These are phyloP conservation scores for Fusarium ambrosium DNA, from an alignment of 2,329 filamentous ascomycete genomes.

Conservation along the genomic window DNA sequence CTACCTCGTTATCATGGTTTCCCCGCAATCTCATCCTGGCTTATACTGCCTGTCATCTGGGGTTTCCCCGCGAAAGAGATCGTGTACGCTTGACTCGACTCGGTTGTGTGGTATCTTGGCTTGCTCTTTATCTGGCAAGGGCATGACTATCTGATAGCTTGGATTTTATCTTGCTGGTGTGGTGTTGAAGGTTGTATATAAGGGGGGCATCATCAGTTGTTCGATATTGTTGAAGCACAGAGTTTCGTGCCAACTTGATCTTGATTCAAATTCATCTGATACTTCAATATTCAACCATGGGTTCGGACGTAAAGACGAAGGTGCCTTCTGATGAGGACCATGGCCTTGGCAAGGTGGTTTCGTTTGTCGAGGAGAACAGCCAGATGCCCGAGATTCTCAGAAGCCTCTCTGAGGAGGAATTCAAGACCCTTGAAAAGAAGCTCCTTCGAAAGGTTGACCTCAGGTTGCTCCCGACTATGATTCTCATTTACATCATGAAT, in stretches of 20 bases:
- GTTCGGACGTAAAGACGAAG: not conserved
- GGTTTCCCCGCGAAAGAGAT: constrained; percentile 9
- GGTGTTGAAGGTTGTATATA: not conserved
- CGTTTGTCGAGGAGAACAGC: not conserved
- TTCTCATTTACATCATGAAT: constrained; percentile 19
- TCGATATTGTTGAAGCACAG: not conserved
- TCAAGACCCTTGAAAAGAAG: constrained; percentile 8
- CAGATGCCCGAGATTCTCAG: constrained; percentile 1
- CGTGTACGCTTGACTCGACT: not conserved
- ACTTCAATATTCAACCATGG: not conserved
- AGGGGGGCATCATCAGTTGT: not conserved
- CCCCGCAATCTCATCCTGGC: constrained; percentile 2
- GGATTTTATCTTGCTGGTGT: not conserved
- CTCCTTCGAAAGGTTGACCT: constrained; percentile 6
- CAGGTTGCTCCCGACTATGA: constrained; percentile 6
- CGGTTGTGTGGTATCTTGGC: constrained; percentile 3
- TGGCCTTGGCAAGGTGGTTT: not conserved
- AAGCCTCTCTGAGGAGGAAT: not conserved
- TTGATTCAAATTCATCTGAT: not conserved
- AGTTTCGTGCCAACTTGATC: not conserved
- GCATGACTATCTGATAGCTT: not conserved
- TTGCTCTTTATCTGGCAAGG: not conserved
- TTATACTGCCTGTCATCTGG: constrained; percentile 1
- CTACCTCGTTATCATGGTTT: not conserved
- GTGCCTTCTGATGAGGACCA: not conserved